Conservation (phyloP, 192 early-diverging fungal genomes). For the Linnemannia elongata region DNA sequence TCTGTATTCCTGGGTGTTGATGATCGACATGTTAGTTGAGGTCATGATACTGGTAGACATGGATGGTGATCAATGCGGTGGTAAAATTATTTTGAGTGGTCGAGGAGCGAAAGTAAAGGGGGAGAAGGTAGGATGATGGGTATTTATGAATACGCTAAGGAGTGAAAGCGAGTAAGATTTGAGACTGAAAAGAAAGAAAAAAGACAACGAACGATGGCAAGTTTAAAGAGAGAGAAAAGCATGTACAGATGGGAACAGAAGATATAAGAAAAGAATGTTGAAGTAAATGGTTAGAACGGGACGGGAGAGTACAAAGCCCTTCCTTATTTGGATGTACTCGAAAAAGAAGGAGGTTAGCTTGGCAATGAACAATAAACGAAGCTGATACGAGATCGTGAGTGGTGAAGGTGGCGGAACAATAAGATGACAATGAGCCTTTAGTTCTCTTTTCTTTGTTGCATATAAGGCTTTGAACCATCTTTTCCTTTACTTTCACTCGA, state of each 20-base stretch:
- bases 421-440: too few species aligned
- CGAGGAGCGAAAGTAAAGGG: background rate
- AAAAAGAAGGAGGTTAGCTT: background rate
- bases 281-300: too few species aligned
- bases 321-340: background rate
- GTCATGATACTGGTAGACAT: background rate
- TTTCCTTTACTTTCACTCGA: too few species aligned
- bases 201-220: background rate
- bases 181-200: background rate
- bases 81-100: background rate
- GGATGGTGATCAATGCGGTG: background rate
- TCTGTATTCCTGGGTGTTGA: background rate
- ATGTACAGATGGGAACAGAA: background rate
- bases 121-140: background rate
- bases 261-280: background rate
- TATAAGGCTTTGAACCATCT: too few species aligned
- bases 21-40: background rate
- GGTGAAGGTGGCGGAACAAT: too few species aligned
- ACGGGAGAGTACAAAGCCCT: background rate
- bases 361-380: background rate
- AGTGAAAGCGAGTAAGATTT: too few species aligned
- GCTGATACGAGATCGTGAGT: too few species aligned
- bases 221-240: background rate
- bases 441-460: too few species aligned
- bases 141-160: background rate